phyloP scores from a whole-genome alignment of 176 grass and related monocot species.

The Cymbopogon citratus region DNA sequence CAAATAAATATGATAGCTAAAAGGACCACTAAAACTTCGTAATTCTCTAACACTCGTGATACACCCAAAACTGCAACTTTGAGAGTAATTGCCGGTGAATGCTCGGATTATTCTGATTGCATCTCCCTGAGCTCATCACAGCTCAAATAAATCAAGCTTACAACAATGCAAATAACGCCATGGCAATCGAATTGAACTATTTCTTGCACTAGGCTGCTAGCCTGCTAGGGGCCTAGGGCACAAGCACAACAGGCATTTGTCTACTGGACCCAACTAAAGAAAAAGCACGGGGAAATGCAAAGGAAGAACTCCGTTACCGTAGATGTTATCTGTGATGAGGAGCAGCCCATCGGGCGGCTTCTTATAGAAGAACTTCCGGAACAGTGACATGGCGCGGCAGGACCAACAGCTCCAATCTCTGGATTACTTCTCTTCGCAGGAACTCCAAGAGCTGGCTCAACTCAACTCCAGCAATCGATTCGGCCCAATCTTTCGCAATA shows the following conservation, averaged over 20 bases:
- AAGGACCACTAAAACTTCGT: not conserved
- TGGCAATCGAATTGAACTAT: not conserved
- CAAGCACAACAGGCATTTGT: not conserved
- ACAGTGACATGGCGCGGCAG: slow-evolving; percentile 37
- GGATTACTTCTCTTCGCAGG: not conserved
- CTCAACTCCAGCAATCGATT: not conserved
- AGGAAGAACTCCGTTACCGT: slow-evolving; percentile 43
- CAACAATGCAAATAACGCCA: not conserved
- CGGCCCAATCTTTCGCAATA: not conserved
- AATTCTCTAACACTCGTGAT: not conserved
- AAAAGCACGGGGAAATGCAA: slow-evolving; percentile 18
- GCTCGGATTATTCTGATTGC: not conserved
- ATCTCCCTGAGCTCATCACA: not conserved
- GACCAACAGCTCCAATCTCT: slow-evolving; percentile 12
- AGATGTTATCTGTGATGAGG: slow-evolving; percentile 65
- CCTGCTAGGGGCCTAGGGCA: slow-evolving; percentile 5
- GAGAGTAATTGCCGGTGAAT: not conserved
- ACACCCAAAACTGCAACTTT: not conserved
- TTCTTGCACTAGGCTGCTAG: slow-evolving; percentile 10
- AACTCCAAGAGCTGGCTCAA: not conserved
- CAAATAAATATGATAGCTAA: not conserved
- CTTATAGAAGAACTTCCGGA: slow-evolving; percentile 74
- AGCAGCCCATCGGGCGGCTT: slow-evolving; percentile 85
- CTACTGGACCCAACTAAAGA: not conserved
- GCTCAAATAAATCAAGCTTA: not conserved